Evolutionary conservation across 2,329 filamentous ascomycete species (phyloP), one percentile per base, ranked within the genome.

Genomic region (Beauveria asiatica): DNA sequence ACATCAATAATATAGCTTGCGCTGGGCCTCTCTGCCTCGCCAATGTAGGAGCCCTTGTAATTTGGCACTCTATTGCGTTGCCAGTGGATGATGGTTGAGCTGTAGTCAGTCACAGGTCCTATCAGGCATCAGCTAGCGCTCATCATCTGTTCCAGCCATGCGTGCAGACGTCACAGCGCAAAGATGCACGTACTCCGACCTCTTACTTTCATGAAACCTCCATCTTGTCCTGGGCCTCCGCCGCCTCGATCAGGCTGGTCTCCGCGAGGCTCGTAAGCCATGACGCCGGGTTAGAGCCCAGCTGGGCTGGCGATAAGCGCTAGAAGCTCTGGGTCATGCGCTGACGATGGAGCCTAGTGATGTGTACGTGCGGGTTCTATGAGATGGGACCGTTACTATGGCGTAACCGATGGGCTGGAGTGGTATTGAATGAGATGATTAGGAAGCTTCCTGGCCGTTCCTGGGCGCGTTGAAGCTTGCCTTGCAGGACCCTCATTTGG

Each of bases 61-160:
- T 86, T 86, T 30, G 74, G 72, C 9, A 68, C 83, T 60, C 93
- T 85, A 69, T 91, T 85, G 69, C 89, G 88, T 83, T 96, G 90
- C 90, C 91, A 99, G 74, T 95, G 90, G 57, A 89, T 87, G 72
- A 96, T 83, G 10, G 91, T 94, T 25, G 92, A 88, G 68, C 91
- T 89, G 81, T 96, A 96, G 74, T 97, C 92, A 49, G 92, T 97
- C 16, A 96, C 90, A 49, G 92, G 89, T 64, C 92, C 91, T 96
- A 63, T 57, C 33, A 54, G 60, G 59, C 4, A 48, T 58, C 39
- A 58, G 56, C 56, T 51, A 19, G 25, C 25, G 46, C 46, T 52
- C 46, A 51, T 50, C 30, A 16, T 19, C 54, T 48, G 55, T 41
- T 37, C 10, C 11, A 45, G 21, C 64, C 61, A 59, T 62, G 42